Percentiles rank a stretch among this genome's conserved stretches.
Conservation (phyloP, 2,329 filamentous ascomycete genomes). For the Lachnellula arida region DNA sequence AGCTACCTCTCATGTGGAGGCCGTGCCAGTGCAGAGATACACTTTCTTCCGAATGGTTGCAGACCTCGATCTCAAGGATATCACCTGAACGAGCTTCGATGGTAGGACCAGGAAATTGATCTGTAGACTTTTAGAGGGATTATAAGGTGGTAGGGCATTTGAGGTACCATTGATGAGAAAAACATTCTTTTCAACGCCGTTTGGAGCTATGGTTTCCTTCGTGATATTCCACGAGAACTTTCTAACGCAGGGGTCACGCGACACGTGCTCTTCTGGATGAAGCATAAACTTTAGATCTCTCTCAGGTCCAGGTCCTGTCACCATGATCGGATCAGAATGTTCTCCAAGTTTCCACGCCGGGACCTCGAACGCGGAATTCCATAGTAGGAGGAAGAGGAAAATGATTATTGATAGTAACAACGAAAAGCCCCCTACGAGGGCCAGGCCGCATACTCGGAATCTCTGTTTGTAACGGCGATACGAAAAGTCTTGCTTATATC, state of each 20-base stretch:
- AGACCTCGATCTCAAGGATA: conserved; percentile 38
- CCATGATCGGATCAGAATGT: background rate
- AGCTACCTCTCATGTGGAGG: conserved; percentile 34
- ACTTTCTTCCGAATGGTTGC: conserved; percentile 35
- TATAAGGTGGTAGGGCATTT: background rate
- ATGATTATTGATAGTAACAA: conserved; percentile 1
- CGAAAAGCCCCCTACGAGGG: background rate
- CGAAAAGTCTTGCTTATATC: conserved; percentile 5
- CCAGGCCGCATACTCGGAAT: background rate
- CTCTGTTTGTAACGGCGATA: background rate
- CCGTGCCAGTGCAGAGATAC: conserved; percentile 46
- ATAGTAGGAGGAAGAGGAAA: background rate
- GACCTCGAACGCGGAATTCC: background rate
- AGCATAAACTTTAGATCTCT: conserved; percentile 21
- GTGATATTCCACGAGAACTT: conserved; percentile 38
- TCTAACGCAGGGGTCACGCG: conserved; percentile 31
- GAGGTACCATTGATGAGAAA: conserved; percentile 43
- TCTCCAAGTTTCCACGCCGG: background rate
- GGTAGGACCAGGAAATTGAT: conserved; percentile 43
- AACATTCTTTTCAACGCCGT: conserved; percentile 45
- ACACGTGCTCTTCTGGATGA: conserved; percentile 39
- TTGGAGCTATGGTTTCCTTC: conserved; percentile 34
- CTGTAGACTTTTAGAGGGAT: background rate
- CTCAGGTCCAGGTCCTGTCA: background rate
- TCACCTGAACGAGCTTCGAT: conserved; percentile 45